Evolutionary conservation across 2,329 filamentous ascomycete species (phyloP).

Genomic region (Microsporum audouinii): DNA sequence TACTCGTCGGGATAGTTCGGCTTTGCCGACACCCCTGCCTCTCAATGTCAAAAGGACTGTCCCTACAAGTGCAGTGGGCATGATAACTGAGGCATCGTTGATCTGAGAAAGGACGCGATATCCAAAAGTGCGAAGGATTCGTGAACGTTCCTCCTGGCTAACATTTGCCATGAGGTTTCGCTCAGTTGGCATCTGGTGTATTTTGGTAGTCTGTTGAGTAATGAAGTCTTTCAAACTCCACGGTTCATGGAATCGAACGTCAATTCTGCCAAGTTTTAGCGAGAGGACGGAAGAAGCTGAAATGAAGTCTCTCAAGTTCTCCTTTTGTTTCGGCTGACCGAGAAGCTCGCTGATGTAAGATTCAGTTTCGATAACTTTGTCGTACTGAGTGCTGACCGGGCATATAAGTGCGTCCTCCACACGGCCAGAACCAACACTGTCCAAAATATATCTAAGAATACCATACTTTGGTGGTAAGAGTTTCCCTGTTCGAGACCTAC

Average conservation of each 20-base stretch:
- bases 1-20: constrained; percentile 72
- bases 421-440: constrained; percentile 76
- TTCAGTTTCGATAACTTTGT: constrained; percentile 97
- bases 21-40: constrained; percentile 79
- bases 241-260: constrained; percentile 90
- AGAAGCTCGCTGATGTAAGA: constrained; percentile 91
- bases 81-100: constrained; percentile 90
- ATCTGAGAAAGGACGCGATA: constrained; percentile 91
- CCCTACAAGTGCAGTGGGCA: constrained; percentile 93
- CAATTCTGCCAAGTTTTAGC: constrained; percentile 77
- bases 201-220: constrained; percentile 56
- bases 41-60: constrained; percentile 84
- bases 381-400: constrained; percentile 93
- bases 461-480: constrained; percentile 90
- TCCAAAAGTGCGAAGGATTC: constrained; percentile 71
- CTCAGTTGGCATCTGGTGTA: constrained; percentile 35
- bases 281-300: constrained; percentile 79
- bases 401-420: constrained; percentile 88
- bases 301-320: constrained; percentile 84
- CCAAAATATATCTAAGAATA: constrained; percentile 81
- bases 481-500: constrained; percentile 85
- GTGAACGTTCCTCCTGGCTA: constrained; percentile 49
- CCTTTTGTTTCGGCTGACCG: constrained; percentile 88
- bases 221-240: constrained; percentile 84
- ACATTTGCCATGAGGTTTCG: constrained; percentile 29